phyloP scores from a whole-genome alignment of 805 yeast genomes.

The Candida pini region DNA sequence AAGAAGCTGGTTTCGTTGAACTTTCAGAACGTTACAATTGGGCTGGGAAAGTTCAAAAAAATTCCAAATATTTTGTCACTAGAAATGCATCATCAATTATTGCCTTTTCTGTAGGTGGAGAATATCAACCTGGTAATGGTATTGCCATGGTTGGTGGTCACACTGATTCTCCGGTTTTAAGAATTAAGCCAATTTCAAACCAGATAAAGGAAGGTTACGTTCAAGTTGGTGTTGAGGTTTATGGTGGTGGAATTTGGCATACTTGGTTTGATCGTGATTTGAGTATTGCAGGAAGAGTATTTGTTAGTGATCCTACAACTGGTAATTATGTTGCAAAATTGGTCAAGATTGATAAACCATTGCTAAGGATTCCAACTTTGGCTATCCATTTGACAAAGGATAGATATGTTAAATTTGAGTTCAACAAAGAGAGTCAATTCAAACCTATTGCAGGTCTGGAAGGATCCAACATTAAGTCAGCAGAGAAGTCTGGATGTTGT shows the following conservation, averaged over 20 bases:
- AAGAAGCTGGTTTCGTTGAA: conserved; percentile 63
- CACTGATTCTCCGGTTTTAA: conserved; percentile 87
- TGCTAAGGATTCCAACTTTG: conserved; percentile 86
- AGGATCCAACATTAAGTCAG: conserved; percentile 1
- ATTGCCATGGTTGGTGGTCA: conserved; percentile 92
- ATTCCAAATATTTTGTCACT: conserved; percentile 77
- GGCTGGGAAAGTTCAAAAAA: conserved; percentile 48
- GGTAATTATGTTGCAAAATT: conserved; percentile 58
- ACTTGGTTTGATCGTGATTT: conserved; percentile 96
- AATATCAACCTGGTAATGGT: conserved; percentile 73
- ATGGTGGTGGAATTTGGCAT: conserved; percentile 96
- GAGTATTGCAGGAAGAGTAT: conserved; percentile 87
- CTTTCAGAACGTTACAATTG: conserved; percentile 68
- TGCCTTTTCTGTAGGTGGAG: conserved; percentile 76
- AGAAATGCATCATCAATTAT: conserved; percentile 85
- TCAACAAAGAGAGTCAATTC: conserved; percentile 82
- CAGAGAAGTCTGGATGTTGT: conserved; percentile 34
- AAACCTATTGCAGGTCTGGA: conserved; percentile 76
- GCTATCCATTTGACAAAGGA: conserved; percentile 88
- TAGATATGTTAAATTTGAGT: conserved; percentile 73
- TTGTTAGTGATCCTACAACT: conserved; percentile 42
- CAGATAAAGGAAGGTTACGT: conserved; percentile 65
- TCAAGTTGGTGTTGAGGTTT: conserved; percentile 89
- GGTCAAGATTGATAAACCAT: conserved; percentile 75
- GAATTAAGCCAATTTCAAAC: conserved; percentile 83